Evolutionary conservation across 1,284 basidiomycete species (phyloP), one percentile per base, ranked within the genome.

Genomic region (Ganoderma boninense): DNA sequence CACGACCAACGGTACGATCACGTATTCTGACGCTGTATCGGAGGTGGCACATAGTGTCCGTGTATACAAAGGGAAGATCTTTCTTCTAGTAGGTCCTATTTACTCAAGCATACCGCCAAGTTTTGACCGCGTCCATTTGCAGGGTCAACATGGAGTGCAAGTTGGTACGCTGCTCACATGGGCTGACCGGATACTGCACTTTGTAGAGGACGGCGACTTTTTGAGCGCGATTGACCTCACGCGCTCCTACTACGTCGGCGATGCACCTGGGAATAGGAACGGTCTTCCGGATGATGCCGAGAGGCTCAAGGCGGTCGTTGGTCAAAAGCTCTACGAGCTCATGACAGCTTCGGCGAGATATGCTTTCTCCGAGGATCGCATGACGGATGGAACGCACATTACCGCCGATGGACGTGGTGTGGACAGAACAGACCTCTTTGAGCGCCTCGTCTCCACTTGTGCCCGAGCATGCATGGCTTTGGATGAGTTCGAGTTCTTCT

Each of bases 291-390:
- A 90, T 54, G 87, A 92, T 65, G 80, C 83, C 0, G 79, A 81
- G 14, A 86, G 87, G 56, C 88, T 94, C 44, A 87, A 87, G 74
- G 80, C 82, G 14, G 84, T 95, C 42, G 91, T 98, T 46, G 95
- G 93, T 2, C 85, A 89, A 70, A 93, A 94, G 75, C 86, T 98
- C 70, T 88, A 86, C 44, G 94, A 94, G 73, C 87, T 99, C 59
- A 95, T 99, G 92, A 82, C 85, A 5, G 96, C 97, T 0, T 98
- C 97, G 0, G 87, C 94, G 43, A 89, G 87, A 40, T 99, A 97
- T 81, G 91, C 95, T 0, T 99, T 99, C 80, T 97, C 97, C 3
- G 95, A 98, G 75, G 96, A 98, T 13, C 92, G 97, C 20, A 92
- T 99, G 89, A 91, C 87, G 26, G 97, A 98, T 79, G 89, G 87